Base-by-base conservation (phyloP, 768 basidiomycete species). In the Candolleomyces aberdarensis region DNA sequence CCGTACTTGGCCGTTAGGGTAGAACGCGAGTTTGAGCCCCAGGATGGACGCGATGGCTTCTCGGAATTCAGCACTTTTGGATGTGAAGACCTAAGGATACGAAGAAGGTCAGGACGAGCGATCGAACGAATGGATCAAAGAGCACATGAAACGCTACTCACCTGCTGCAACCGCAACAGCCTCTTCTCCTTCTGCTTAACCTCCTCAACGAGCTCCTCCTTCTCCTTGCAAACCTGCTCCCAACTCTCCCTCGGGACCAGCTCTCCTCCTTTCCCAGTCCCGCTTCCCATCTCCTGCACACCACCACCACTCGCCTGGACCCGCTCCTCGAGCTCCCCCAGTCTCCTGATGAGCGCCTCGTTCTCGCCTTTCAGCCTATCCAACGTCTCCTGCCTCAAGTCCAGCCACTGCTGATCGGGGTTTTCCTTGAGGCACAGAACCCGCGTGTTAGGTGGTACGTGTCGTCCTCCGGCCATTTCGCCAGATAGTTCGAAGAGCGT, bases 1-100 rank as follows among this genome's bases (percentile, higher is more conserved):
- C 20, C 92, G 83, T 53, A 98, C 89, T 65, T 93, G 87, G 0
- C 95, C 96, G 55, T 93, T 94, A 15, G 90, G 91, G 69, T 92
- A 92, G 70, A 98, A 97, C 1, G 89, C 88, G 54, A 98, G 83
- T 67, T 96, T 94, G 69, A 94, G 87, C 6, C 96, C 96, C 0
- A 98, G 83, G 53, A 98, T 89, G 0, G 91, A 87, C 4, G 89
- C 87, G 61, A 98, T 90, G 6, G 94, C 88, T 69, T 96, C 92
- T 43, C 92, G 85, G 78, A 98, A 96, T 69, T 98, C 95, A 61
- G 89, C 84, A 9, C 88, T 87, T 72, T 97, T 98, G 39, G 86
- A 85, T 0, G 81, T 76, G 74, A 93, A 97, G 5, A 96, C 85
- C 91, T 94, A 69, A 1, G 41, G 36, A 46, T 31, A 31, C 40